These are phyloP conservation scores for Suillus fuscotomentosus DNA, from an alignment of 768 basidiomycete genomes.

Conservation along the genomic window DNA sequence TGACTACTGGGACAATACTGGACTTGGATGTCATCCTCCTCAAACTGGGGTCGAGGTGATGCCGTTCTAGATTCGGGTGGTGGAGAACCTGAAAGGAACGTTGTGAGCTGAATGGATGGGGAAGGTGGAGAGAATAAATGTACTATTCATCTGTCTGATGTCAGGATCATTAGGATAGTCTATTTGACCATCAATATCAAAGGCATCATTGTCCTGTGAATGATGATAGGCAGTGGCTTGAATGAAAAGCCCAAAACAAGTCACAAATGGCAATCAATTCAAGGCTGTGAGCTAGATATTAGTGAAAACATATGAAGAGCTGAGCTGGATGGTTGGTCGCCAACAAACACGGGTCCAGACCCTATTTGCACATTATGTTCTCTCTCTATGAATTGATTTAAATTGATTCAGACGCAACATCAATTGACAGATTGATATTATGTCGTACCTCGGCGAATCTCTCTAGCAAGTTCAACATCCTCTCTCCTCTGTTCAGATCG, in stretches of 20 bases:
- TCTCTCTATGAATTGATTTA: not conserved
- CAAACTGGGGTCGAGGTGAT: not conserved
- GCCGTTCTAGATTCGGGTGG: not conserved
- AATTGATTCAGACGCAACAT: not conserved
- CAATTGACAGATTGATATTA: not conserved
- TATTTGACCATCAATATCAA: not conserved
- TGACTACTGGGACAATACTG: constrained; percentile 22
- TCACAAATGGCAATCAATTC: not conserved
- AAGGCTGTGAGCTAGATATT: not conserved
- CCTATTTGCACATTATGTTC: not conserved
- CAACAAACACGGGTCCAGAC: not conserved
- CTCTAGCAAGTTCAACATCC: not conserved
- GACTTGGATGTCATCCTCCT: constrained; percentile 20
- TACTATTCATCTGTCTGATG: not conserved
- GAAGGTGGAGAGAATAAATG: not conserved
- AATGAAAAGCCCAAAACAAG: not conserved
- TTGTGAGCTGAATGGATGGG: not conserved
- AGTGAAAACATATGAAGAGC: not conserved
- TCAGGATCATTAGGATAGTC: not conserved
- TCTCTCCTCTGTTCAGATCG: not conserved
- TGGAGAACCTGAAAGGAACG: not conserved
- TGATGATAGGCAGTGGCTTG: not conserved
- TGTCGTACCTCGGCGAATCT: not conserved
- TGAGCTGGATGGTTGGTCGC: not conserved
- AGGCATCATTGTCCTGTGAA: not conserved